These are phyloP conservation scores for Coniochaeta hoffmannii DNA, from an alignment of 2,329 filamentous ascomycete genomes.

Conservation along the genomic window DNA sequence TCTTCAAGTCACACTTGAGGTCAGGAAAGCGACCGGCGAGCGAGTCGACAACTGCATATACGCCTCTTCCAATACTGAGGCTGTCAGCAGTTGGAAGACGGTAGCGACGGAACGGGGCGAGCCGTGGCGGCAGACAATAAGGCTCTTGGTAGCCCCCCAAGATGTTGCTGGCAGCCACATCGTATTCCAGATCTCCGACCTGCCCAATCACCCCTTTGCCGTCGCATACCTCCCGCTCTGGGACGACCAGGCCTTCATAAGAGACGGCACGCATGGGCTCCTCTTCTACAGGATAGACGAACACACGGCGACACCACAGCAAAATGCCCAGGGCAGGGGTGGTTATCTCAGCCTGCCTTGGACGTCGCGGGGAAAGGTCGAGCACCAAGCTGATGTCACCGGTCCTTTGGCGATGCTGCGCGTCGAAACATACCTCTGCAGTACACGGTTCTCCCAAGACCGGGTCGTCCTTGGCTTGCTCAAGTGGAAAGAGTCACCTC, in stretches of 20 bases:
- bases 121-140: slow-evolving; percentile 81
- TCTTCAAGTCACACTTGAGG: slow-evolving; percentile 82
- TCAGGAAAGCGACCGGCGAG: slow-evolving; percentile 70
- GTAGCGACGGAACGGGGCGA: slow-evolving; percentile 72
- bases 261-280: slow-evolving; percentile 74
- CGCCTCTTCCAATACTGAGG: slow-evolving; percentile 71
- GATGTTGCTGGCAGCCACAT: slow-evolving; percentile 80
- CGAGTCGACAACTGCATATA: slow-evolving; percentile 84
- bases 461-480: slow-evolving; percentile 75
- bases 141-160: slow-evolving; percentile 68
- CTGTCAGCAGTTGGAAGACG: slow-evolving; percentile 81
- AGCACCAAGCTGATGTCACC: slow-evolving; percentile 65
- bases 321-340: slow-evolving; percentile 61
- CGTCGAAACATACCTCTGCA: slow-evolving; percentile 82
- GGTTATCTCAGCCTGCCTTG: slow-evolving; percentile 84
- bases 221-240: slow-evolving; percentile 90
- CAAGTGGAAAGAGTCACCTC: slow-evolving; percentile 73
- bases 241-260: slow-evolving; percentile 83
- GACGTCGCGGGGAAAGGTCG: slow-evolving; percentile 59
- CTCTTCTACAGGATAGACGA: slow-evolving; percentile 90
- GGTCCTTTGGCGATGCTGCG: slow-evolving; percentile 74
- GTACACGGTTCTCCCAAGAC: slow-evolving; percentile 91
- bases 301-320: slow-evolving; percentile 63
- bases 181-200: slow-evolving; percentile 82
- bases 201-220: slow-evolving; percentile 82